Conservation (phyloP, 2,329 filamentous ascomycete species). For the Claviceps sp. region DNA sequence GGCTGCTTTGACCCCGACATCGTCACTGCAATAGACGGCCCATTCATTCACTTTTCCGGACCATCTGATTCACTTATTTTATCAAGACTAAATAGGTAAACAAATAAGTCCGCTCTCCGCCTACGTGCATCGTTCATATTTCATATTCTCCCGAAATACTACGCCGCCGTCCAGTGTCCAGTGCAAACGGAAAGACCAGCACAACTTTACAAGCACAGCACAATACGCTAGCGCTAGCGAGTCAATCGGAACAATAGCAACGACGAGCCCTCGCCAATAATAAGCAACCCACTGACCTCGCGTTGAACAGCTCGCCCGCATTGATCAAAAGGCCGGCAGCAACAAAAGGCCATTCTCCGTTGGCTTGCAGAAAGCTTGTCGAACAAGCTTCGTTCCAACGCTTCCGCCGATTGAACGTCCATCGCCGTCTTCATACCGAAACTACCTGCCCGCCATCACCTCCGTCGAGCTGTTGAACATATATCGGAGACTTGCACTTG, state of each 20-base stretch:
- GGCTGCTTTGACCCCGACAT: background rate
- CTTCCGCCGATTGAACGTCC: too few species aligned
- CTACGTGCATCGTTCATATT: too few species aligned
- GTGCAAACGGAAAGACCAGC: background rate
- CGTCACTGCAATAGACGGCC: background rate
- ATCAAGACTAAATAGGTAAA: background rate
- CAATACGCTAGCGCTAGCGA: background rate
- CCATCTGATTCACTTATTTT: background rate
- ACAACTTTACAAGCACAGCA: background rate
- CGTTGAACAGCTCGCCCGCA: background rate
- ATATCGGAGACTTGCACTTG: too few species aligned
- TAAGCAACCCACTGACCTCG: background rate
- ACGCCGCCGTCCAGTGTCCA: background rate
- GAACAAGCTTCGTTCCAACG: background rate
- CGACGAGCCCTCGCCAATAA: background rate
- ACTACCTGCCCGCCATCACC: too few species aligned
- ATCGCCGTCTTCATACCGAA: too few species aligned
- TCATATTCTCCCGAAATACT: too few species aligned
- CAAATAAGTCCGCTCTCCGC: too few species aligned
- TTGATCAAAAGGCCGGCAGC: slow-evolving; percentile 1
- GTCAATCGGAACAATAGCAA: slow-evolving; percentile 2
- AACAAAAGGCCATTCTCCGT: background rate
- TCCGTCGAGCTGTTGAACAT: too few species aligned
- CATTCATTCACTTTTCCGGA: background rate
- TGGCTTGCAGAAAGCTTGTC: background rate